These are phyloP conservation scores for Jaltomata sinuosa DNA, from an alignment of 257 asterid genomes.

Conservation along the genomic window DNA sequence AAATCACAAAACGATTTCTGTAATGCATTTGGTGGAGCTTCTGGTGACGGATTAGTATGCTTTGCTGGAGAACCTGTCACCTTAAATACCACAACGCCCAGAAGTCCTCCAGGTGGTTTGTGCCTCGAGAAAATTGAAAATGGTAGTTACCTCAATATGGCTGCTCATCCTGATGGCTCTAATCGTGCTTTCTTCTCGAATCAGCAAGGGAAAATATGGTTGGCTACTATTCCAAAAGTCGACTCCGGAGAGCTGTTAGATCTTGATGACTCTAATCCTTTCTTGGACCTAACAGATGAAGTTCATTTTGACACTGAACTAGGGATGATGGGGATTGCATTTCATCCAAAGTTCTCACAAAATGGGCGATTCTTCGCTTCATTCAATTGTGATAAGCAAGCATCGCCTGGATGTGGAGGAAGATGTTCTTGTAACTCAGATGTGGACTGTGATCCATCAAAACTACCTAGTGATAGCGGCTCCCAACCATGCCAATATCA, in stretches of 20 bases:
- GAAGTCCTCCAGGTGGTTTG: conserved; percentile 52
- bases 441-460: conserved; percentile 60
- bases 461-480: conserved; percentile 42
- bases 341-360: conserved; percentile 56
- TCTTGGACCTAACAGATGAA: conserved; percentile 67
- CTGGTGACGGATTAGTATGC: conserved; percentile 43
- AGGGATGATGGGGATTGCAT: conserved; percentile 77
- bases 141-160: conserved; percentile 70
- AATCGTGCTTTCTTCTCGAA: conserved; percentile 71
- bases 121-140: conserved; percentile 85
- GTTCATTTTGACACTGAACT: conserved; percentile 65
- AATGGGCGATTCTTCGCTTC: conserved; percentile 82
- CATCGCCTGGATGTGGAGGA: conserved; percentile 71
- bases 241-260: conserved; percentile 53
- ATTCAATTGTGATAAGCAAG: conserved; percentile 75
- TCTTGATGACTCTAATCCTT: conserved; percentile 46
- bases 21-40: conserved; percentile 52
- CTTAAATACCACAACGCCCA: conserved; percentile 24
- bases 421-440: conserved; percentile 83
- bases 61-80: conserved; percentile 46
- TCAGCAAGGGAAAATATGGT: conserved; percentile 76
- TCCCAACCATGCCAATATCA: conserved; percentile 83
- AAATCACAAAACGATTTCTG: conserved; percentile 66
- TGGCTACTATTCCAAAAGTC: conserved; percentile 56
- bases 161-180: conserved; percentile 81